Conservation (phyloP, 2,329 filamentous ascomycete species). For the Claviceps lovelessii region DNA sequence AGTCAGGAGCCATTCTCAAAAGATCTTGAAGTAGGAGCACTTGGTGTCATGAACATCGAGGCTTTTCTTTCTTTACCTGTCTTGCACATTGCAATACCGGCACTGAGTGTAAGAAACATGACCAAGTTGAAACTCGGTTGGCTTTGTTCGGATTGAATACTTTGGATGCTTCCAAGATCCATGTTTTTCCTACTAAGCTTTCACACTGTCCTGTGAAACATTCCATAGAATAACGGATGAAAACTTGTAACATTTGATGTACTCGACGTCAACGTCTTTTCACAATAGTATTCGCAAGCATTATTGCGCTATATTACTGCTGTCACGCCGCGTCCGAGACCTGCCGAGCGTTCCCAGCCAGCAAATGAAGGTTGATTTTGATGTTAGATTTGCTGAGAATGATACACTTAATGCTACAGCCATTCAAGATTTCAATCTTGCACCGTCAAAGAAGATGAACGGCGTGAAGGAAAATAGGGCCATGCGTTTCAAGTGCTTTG, state of each 20-base stretch:
- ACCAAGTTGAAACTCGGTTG: background rate
- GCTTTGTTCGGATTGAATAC: background rate
- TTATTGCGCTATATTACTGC: background rate
- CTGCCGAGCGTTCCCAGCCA: background rate
- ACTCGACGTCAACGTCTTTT: background rate
- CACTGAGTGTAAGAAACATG: background rate
- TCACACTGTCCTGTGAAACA: background rate
- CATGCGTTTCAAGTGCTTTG: conserved; percentile 4
- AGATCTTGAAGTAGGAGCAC: background rate
- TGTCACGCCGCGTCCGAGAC: background rate
- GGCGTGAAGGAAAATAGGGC: background rate
- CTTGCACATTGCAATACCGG: background rate
- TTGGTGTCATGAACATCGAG: background rate
- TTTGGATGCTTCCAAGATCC: background rate
- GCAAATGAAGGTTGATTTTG: background rate
- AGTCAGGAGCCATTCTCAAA: background rate
- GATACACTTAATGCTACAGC: background rate
- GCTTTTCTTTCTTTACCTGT: background rate
- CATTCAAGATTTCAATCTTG: background rate
- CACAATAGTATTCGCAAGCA: background rate
- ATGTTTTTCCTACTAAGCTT: background rate
- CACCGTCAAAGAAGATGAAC: conserved; percentile 3
- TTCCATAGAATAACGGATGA: background rate
- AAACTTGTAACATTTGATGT: background rate
- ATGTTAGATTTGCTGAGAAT: background rate